Evolutionary conservation across 2,329 filamentous ascomycete genomes (phyloP).

Genomic region (Chalaropsis thielavioides): DNA sequence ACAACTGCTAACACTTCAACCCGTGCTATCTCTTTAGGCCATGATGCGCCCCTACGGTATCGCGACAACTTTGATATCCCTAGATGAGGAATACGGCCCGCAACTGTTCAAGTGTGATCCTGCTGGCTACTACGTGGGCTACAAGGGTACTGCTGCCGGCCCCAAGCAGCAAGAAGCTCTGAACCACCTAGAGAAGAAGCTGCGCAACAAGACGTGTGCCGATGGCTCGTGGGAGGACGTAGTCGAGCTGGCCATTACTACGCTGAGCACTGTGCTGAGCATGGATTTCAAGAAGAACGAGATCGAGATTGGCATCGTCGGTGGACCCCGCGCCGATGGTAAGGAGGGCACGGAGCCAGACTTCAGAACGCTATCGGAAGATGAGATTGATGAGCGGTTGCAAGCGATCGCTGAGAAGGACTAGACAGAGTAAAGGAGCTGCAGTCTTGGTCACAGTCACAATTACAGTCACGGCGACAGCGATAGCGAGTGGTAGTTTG

Average conservation of each 20-base stretch:
- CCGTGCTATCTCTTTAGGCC: slow-evolving; percentile 36
- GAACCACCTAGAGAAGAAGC: slow-evolving; percentile 98
- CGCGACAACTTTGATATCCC: slow-evolving; percentile 83
- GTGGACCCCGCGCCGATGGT: slow-evolving; percentile 69
- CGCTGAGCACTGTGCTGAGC: slow-evolving; percentile 87
- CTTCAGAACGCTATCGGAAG: slow-evolving; percentile 85
- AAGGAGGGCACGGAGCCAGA: slow-evolving; percentile 63
- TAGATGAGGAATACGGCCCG: slow-evolving; percentile 82
- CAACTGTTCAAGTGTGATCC: slow-evolving; percentile 98
- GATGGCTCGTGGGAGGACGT: slow-evolving; percentile 94
- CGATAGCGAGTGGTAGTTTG: not conserved
- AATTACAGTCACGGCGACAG: not conserved
- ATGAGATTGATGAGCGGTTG: slow-evolving; percentile 96
- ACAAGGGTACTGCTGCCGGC: slow-evolving; percentile 93
- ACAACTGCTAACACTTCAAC: not conserved
- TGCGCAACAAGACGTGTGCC: slow-evolving; percentile 95
- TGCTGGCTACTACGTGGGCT: slow-evolving; percentile 93
- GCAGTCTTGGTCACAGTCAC: not conserved
- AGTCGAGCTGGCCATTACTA: slow-evolving; percentile 89
- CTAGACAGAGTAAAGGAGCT: slow-evolving; percentile 34
- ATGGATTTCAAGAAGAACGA: slow-evolving; percentile 99
- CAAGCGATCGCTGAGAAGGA: slow-evolving; percentile 99
- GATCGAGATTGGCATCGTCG: slow-evolving; percentile 94
- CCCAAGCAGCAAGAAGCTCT: slow-evolving; percentile 98
- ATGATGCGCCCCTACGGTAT: slow-evolving; percentile 98